Conservation (phyloP, 1,284 basidiomycete species). For the Cutaneotrichosporon arboriforme region DNA sequence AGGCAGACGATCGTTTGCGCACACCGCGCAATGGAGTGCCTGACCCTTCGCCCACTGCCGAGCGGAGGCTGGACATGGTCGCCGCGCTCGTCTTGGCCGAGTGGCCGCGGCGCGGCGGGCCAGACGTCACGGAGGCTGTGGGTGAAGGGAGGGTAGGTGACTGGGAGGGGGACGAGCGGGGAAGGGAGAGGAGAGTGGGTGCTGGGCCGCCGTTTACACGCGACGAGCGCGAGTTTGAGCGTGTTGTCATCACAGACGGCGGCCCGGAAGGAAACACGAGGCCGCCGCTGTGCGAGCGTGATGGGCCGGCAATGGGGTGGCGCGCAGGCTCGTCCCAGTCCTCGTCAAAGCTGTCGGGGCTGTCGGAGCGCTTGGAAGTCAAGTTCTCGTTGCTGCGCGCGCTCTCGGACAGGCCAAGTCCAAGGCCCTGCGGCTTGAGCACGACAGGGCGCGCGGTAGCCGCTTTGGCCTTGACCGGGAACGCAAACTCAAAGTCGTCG, state of each 20-base stretch:
- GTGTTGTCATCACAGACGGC: neutral
- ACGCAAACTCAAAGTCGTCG: conserved; percentile 45
- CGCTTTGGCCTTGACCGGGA: conserved; percentile 6
- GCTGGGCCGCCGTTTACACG: neutral
- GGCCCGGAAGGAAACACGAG: neutral
- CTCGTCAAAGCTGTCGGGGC: conserved; percentile 18
- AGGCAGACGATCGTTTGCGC: conserved; percentile 5
- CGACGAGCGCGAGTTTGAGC: conserved; percentile 3
- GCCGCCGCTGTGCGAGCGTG: conserved; percentile 1
- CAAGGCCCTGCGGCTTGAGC: conserved; percentile 4
- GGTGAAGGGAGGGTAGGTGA: conserved; percentile 7
- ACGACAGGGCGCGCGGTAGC: neutral
- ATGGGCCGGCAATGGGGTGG: conserved; percentile 7
- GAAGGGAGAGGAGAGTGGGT: conserved; percentile 4
- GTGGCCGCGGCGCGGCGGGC: neutral
- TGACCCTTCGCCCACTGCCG: neutral
- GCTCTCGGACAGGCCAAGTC: neutral
- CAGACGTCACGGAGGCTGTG: neutral
- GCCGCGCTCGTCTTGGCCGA: neutral
- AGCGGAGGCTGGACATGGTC: neutral
- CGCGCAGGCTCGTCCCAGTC: conserved; percentile 17
- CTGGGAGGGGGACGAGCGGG: conserved; percentile 12
- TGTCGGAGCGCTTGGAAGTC: neutral
- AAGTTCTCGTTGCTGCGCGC: conserved; percentile 4
- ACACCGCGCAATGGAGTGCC: neutral